A percentile compares a stretch with the other conserved stretches of the same genome.
Evolutionary conservation across 768 basidiomycete species (phyloP).

Genomic region (Trametes gibbosa): DNA sequence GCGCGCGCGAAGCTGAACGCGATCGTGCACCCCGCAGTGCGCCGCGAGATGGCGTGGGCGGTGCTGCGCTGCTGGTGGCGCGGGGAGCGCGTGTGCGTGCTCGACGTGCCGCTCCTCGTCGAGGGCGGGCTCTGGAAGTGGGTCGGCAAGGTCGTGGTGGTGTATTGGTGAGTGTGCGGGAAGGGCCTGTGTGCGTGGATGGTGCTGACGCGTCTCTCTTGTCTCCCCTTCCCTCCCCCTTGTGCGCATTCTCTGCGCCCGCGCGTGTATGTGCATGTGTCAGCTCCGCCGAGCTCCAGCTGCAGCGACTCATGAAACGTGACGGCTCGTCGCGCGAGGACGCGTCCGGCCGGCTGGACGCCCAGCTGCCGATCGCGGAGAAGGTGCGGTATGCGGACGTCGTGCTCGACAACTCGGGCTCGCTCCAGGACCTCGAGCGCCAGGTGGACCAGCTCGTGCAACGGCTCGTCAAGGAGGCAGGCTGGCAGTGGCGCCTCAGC

Average conservation of each 20-base stretch:
- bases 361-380: slow-evolving; percentile 76
- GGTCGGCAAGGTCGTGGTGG: slow-evolving; percentile 82
- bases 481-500: slow-evolving; percentile 59
- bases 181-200: not conserved
- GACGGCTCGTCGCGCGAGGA: slow-evolving; percentile 64
- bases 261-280: not conserved
- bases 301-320: slow-evolving; percentile 76
- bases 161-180: slow-evolving; percentile 71
- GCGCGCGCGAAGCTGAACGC: slow-evolving; percentile 66
- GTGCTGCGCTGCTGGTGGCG: slow-evolving; percentile 70
- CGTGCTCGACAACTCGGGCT: slow-evolving; percentile 88
- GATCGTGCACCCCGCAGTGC: slow-evolving; percentile 92
- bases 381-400: slow-evolving; percentile 85
- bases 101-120: slow-evolving; percentile 91
- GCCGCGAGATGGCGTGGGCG: slow-evolving; percentile 67
- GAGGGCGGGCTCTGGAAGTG: slow-evolving; percentile 84
- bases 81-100: slow-evolving; percentile 74
- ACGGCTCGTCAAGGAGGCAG: slow-evolving; percentile 42
- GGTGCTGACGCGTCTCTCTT: not conserved
- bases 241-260: too few species aligned
- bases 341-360: slow-evolving; percentile 69
- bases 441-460: slow-evolving; percentile 47
- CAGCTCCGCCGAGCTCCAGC: slow-evolving; percentile 81
- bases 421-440: slow-evolving; percentile 58
- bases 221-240: not conserved